Conservation (phyloP, 768 basidiomycete species). For the Boletus coccyginus region DNA sequence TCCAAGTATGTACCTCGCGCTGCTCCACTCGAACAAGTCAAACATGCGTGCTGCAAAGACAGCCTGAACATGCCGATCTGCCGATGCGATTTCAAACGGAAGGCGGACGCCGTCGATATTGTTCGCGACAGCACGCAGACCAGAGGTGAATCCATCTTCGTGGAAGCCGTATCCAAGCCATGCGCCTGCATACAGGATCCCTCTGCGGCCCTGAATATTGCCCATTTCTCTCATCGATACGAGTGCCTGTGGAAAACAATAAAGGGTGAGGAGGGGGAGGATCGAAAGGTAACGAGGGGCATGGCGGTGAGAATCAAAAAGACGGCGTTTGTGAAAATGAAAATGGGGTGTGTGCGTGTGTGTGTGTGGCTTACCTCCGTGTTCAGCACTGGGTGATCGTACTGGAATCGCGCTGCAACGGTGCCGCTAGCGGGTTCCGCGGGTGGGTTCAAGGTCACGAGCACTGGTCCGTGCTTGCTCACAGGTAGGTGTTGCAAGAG, state of each 20-base stretch:
- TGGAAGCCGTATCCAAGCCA: conserved; percentile 81
- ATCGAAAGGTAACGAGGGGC: not conserved
- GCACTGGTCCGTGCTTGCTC: conserved; percentile 53
- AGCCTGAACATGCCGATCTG: conserved; percentile 29
- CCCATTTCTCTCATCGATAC: conserved; percentile 50
- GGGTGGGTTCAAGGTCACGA: conserved; percentile 74
- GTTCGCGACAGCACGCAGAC: conserved; percentile 34
- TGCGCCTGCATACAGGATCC: conserved; percentile 65
- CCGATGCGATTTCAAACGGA: conserved; percentile 44
- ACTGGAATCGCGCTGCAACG: conserved; percentile 51
- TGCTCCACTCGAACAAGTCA: conserved; percentile 38
- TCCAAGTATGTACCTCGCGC: conserved; percentile 33
- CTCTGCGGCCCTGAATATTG: conserved; percentile 59
- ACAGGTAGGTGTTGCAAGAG: conserved; percentile 65
- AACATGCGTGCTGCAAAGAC: conserved; percentile 34
- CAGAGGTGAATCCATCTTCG: conserved; percentile 68
- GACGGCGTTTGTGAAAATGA: not conserved
- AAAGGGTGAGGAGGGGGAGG: not conserved
- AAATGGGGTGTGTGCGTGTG: not conserved
- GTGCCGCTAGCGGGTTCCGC: conserved; percentile 44
- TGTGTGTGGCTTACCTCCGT: conserved; percentile 35
- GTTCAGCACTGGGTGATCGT: conserved; percentile 70
- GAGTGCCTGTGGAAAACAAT: conserved; percentile 40
- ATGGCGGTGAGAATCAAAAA: not conserved
- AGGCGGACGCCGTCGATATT: conserved; percentile 31